Evolutionary conservation across 805 yeast genomes (phyloP), one percentile per base, ranked within the genome.

Genomic region (Ogataea parapolymorpha): DNA sequence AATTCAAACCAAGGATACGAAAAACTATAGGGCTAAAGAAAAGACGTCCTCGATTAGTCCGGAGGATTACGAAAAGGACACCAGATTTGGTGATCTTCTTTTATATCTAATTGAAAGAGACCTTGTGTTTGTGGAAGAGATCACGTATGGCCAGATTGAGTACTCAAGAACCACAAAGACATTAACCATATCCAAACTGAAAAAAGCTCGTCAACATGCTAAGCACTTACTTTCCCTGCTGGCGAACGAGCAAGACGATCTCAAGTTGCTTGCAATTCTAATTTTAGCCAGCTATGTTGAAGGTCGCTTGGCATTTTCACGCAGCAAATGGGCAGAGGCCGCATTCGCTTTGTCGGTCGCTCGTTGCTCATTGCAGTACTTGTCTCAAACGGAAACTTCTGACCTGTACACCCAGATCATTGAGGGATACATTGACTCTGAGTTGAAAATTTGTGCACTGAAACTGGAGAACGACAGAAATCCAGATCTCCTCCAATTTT

Each of bases 51-150:
- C 65, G 23, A 70, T 85, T 20, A 54, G 70, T 2, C 41, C 63
- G 0, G 79, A 70, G 6, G 74, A 77, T 42, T 81, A 81, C 48
- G 70, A 63, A 4, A 46, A 59, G 15, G 77, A 85, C 51, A 59
- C 62, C 10, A 66, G 72, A 46, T 77, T 66, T 55, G 91, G 82
- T 25, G 68, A 72, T 28, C 63, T 88, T 18, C 61, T 79, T n/a
- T 65, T 89, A 17, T 67, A 79, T 42, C 72, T 74, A n/a, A 80
- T 84, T 1, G 98, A 93, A 62, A 75, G 96, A 56, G 85, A 87
- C 51, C 67, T 80, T 56, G 70, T 87, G 23, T 77, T 73, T 51
- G 83, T 90, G 1, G 71, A 79, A 59, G 89, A 83, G 60, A 69
- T 80, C 39, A 75, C 76, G 45, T 63, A 74, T 9, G 61, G 72